Conservation (phyloP, 75 land plant genomes). For the Chamaecyparis obtusa region DNA sequence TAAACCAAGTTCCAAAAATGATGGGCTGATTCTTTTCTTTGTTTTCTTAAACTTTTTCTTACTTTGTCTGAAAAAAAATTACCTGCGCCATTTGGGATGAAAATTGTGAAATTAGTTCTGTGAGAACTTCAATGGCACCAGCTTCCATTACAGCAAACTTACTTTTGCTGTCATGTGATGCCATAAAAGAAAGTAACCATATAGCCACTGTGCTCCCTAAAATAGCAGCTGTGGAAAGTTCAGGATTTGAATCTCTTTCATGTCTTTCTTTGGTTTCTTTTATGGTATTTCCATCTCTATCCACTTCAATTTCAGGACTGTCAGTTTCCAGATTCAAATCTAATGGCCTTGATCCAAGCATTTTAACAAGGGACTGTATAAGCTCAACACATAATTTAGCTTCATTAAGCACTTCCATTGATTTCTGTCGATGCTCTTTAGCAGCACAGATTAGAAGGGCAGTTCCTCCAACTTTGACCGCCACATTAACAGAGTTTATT, state of each 20-base stretch:
- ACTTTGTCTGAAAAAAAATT: neutral
- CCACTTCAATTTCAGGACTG: constrained; percentile 18
- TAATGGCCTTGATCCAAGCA: constrained; percentile 42
- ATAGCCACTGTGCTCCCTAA: constrained; percentile 60
- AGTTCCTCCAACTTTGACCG: constrained; percentile 85
- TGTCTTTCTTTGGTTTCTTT: constrained; percentile 35
- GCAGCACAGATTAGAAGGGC: constrained; percentile 92
- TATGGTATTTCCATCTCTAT: constrained; percentile 30
- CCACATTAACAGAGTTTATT: constrained; percentile 46
- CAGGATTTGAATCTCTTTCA: constrained; percentile 26
- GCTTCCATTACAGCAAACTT: constrained; percentile 76
- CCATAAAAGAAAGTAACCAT: constrained; percentile 84
- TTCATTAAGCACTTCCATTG: constrained; percentile 69
- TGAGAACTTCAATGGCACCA: constrained; percentile 85
- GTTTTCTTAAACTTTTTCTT: neutral
- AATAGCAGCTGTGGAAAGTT: constrained; percentile 49
- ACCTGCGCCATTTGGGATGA: constrained; percentile 62
- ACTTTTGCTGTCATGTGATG: constrained; percentile 68
- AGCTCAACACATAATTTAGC: constrained; percentile 45
- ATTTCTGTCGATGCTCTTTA: constrained; percentile 66
- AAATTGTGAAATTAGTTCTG: constrained; percentile 68
- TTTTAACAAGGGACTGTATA: constrained; percentile 81
- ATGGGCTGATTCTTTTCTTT: neutral
- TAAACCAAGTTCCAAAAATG: neutral
- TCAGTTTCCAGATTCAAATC: constrained; percentile 15